Base-by-base conservation (phyloP, 83 land plant genomes). In the Picea abies region DNA sequence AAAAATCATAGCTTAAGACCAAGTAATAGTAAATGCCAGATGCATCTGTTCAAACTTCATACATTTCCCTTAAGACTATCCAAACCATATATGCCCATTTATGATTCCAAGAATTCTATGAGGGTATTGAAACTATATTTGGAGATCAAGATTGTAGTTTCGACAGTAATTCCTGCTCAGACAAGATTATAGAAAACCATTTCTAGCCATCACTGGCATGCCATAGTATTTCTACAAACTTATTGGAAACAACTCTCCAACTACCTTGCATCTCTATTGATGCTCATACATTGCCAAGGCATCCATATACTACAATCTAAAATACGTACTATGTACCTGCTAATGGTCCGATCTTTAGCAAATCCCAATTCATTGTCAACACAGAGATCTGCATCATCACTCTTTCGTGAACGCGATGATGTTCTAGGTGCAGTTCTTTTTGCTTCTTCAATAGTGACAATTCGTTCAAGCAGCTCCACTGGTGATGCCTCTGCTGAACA, bases 311-410 rank as follows among this genome's bases (percentile, higher is more conserved):
- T n/a, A 62, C 3, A 60, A 44, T 19, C 20, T 77, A 32, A 67
- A 84, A 58, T 29, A 15, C 6, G 12, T 52, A 37, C 22, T 25
- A 58, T 58, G 8, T 85, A 97, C 99, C 99, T 97, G 85, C 99
- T 97, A 80, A 95, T 91, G 56, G 98, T 97, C 72, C 99, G 96
- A 35, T 97, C 99, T 80, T 97, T 97, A 23, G 98, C 90, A 83
- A 97, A 97, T 65, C 99, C 99, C 81, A 97, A 87, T 81, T 97
- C 99, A 87, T 97, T 96, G 82, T 97, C 99, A 47, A 97, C 95
- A 84, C 96, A 89, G 60, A 95, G 80, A 81, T 95, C 96, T 41
- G 86, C 82, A 41, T 92, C 95, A 71, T 97, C 99, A 41, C 9
- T 86, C 73, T 81, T 93, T 88, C 79, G 85, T 0, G 95, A 88